Base-by-base conservation (phyloP, 331 rosid species). In the Malus hybrid region DNA sequence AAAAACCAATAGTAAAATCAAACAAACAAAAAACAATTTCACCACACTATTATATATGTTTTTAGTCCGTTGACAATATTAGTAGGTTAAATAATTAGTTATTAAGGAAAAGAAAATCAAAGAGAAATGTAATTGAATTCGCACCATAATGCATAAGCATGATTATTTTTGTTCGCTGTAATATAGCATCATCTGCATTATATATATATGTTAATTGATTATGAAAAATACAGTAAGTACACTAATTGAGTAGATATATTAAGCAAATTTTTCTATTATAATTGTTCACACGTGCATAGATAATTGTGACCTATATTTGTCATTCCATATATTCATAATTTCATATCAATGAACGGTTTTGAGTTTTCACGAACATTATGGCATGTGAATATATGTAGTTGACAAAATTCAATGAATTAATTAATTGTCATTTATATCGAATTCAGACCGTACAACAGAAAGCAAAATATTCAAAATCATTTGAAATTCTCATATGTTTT, bases 121-220 rank as follows among this genome's bases (percentile, higher is more conserved):
- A 36, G 11, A 2, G 44, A 36, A 36, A 36, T 36, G 0, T 36
- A 36, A 8, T 9, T 36, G 44, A 36, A 36, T 36, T 36, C 0
- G 44, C 11, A 36, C 0, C 0, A 36, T 0, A 36, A 36, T 36
- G 11, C 44, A 36, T 36, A 36, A 36, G 1, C 44, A 36, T 36
- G 44, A 36, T 36, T 36, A 36, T 36, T 36, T 36, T 36, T 36
- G 11, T 36, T 36, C 3, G 1, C 3, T 36, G 11, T 36, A 36
- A 9, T 9, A 36, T 0, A 36, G 0, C 44, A 0, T 36, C 11
- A 9, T 0, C 3, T 39, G 44, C 44, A 39, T 39, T 4, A 39
- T 39, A 39, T 24, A 24, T 24, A 24, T 24, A 24, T 39, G 44
- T 39, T 39, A 39, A 39, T 39, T 39, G 12, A 39, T 0, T 39